phyloP scores from a whole-genome alignment of 2,329 filamentous ascomycete genomes.

The Metarhizium guizhouense region DNA sequence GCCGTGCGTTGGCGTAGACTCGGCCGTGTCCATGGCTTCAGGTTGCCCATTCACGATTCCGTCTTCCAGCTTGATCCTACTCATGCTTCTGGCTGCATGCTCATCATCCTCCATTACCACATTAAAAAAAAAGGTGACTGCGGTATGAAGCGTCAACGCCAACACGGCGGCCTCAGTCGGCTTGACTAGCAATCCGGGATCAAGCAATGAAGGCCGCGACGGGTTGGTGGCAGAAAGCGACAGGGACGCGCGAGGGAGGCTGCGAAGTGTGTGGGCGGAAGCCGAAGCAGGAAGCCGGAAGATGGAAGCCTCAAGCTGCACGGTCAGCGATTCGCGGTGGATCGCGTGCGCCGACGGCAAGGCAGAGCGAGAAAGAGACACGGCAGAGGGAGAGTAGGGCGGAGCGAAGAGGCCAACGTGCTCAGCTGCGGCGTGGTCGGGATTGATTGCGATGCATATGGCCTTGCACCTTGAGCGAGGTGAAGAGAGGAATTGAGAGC shows the following conservation, averaged over 20 bases:
- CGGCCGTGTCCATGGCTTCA: slow-evolving; percentile 32
- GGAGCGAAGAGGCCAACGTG: background rate
- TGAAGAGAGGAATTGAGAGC: background rate
- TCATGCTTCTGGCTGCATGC: slow-evolving; percentile 30
- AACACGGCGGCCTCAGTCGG: background rate
- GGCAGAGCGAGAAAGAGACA: background rate
- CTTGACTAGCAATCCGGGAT: background rate
- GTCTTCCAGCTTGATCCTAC: slow-evolving; percentile 36
- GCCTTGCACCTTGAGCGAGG: background rate
- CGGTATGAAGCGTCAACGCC: background rate
- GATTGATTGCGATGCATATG: background rate
- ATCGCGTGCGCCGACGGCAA: background rate
- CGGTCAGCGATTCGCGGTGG: background rate
- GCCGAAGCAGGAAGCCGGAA: background rate
- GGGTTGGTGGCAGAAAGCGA: background rate
- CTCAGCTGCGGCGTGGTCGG: background rate
- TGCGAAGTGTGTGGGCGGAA: background rate
- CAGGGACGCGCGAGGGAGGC: background rate
- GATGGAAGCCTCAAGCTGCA: background rate
- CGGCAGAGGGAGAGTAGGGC: background rate
- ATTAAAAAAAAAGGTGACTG: slow-evolving; percentile 2
- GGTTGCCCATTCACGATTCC: slow-evolving; percentile 25
- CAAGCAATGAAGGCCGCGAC: background rate
- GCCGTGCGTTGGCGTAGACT: slow-evolving; percentile 28
- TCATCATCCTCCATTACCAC: slow-evolving; percentile 32